Evolutionary conservation across 495 filamentous ascomycete species (phyloP).

Genomic region (Penicillium argentinense): DNA sequence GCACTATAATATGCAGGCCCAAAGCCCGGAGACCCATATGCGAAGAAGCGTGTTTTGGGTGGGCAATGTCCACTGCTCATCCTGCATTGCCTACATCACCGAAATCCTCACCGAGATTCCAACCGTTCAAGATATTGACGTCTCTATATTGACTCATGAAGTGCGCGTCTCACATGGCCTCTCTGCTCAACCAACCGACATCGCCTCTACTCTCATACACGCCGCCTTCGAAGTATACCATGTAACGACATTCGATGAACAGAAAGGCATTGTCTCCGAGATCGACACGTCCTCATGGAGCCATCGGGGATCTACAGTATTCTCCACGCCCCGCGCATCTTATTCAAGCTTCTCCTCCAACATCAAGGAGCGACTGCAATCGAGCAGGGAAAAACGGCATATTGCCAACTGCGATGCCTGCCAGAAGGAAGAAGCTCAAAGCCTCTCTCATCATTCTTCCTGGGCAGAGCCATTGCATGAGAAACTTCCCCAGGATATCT

Average conservation of each 20-base stretch:
- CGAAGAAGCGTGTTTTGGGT: constrained; percentile 44
- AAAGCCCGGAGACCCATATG: not conserved
- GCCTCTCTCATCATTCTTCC: constrained; percentile 8
- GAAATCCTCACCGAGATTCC: constrained; percentile 38
- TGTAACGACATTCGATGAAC: constrained; percentile 40
- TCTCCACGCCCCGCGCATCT: constrained; percentile 22
- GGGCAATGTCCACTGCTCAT: constrained; percentile 54
- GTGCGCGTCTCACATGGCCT: constrained; percentile 41
- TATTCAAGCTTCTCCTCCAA: constrained; percentile 26
- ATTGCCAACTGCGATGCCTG: constrained; percentile 53
- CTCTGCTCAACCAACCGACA: constrained; percentile 25
- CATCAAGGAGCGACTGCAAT: constrained; percentile 23
- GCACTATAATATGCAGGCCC: constrained; percentile 10
- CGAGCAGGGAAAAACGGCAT: constrained; percentile 29
- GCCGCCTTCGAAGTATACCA: constrained; percentile 53
- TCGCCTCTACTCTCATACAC: constrained; percentile 44
- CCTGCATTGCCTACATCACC: constrained; percentile 51
- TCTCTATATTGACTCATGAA: constrained; percentile 46
- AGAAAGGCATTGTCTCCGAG: constrained; percentile 29
- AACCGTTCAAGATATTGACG: constrained; percentile 37
- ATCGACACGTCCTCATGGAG: constrained; percentile 35
- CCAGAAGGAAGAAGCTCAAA: constrained; percentile 33
- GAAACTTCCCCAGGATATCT: constrained; percentile 7
- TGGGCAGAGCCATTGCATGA: constrained; percentile 8
- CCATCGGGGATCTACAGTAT: constrained; percentile 24